Evolutionary conservation across 176 grass and related monocot genomes (phyloP).

Genomic region (Otatea glauca): DNA sequence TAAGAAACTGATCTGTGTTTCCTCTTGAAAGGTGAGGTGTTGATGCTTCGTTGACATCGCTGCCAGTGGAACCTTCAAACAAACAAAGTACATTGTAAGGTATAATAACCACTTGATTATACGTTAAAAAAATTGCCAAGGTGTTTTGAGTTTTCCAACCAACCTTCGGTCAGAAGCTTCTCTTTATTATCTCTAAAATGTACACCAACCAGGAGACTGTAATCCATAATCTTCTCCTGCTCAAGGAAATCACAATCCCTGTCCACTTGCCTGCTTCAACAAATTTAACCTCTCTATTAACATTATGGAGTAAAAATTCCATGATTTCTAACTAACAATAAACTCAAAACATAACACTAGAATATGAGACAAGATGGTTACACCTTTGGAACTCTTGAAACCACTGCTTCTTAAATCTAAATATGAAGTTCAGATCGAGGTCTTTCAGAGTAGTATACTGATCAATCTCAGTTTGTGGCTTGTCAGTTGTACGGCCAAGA

Average conservation of each 20-base stretch:
- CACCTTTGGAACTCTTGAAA: constrained; percentile 98
- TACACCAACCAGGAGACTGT: constrained; percentile 90
- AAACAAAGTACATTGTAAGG: constrained; percentile 46
- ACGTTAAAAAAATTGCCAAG: neutral
- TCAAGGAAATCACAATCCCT: constrained; percentile 97
- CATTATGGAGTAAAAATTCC: neutral
- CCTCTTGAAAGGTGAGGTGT: constrained; percentile 61
- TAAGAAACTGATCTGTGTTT: constrained; percentile 55
- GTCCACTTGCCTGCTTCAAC: constrained; percentile 85
- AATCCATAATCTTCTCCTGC: constrained; percentile 99
- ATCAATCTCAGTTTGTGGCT: constrained; percentile 88
- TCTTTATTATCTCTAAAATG: constrained; percentile 72
- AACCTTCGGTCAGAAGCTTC: constrained; percentile 68
- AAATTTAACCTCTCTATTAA: constrained; percentile 33
- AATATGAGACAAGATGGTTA: constrained; percentile 20
- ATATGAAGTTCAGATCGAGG: constrained; percentile 98
- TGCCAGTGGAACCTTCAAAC: constrained; percentile 56
- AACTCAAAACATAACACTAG: constrained; percentile 7
- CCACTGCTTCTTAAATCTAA: constrained; percentile 84
- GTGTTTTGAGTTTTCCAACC: constrained; percentile 39
- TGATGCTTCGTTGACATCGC: constrained; percentile 41
- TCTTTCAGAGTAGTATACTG: constrained; percentile 97
- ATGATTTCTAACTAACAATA: constrained; percentile 3
- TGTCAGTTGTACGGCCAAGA: constrained; percentile 88
- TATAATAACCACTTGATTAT: constrained; percentile 36